Conservation (phyloP, 73 alveolate genomes). For the Uronychia binucleata region DNA sequence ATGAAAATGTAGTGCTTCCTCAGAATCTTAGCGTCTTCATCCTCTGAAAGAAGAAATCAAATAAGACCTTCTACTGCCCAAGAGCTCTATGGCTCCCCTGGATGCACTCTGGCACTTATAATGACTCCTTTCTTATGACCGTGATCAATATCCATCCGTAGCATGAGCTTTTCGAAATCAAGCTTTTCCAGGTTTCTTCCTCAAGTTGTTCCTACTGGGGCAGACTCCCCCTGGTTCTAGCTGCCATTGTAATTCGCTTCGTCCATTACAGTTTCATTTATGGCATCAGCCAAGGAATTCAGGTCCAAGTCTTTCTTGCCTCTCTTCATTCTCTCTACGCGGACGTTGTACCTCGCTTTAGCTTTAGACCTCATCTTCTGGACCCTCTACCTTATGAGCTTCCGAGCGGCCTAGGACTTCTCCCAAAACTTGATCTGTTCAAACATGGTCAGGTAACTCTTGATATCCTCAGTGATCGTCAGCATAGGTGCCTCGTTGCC, state of each 20-base stretch:
- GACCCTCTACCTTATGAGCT: neutral
- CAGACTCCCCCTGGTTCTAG: neutral
- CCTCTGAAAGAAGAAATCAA: conserved; percentile 73
- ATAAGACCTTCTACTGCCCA: conserved; percentile 77
- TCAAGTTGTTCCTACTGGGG: conserved; percentile 1
- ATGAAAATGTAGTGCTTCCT: conserved; percentile 77
- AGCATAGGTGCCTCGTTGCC: conserved; percentile 54
- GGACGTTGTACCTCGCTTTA: neutral
- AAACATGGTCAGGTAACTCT: conserved; percentile 15
- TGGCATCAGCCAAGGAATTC: neutral
- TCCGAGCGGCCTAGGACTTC: neutral
- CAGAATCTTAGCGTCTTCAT: conserved; percentile 75
- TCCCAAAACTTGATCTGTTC: neutral
- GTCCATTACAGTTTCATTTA: neutral
- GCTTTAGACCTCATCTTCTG: neutral
- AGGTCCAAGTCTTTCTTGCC: neutral
- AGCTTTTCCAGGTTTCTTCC: neutral
- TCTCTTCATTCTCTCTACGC: conserved; percentile 4
- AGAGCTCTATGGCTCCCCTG: conserved; percentile 88
- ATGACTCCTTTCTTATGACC: conserved; percentile 76
- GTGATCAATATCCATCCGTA: conserved; percentile 40
- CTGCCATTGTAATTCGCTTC: neutral
- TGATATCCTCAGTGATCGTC: conserved; percentile 62
- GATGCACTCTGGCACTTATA: conserved; percentile 83
- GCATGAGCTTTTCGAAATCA: conserved; percentile 1